Conservation (phyloP, 208 protist species). For the Leishmania mexicana region DNA sequence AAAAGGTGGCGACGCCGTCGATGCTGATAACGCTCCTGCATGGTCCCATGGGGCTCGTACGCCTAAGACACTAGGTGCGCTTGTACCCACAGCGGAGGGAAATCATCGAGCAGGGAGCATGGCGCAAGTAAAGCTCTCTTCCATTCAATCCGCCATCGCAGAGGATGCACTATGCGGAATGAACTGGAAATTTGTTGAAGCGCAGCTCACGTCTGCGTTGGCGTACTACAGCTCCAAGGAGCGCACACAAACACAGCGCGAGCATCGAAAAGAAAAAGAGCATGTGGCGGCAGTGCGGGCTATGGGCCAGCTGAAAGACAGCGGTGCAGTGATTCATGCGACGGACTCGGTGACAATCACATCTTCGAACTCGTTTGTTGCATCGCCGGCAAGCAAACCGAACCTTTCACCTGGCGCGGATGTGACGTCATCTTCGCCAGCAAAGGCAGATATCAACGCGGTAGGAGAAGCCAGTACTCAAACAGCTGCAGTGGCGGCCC, state of each 20-base stretch:
- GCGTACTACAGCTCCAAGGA: slow-evolving; percentile 59
- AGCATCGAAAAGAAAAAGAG: slow-evolving; percentile 45
- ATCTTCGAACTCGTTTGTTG: slow-evolving; percentile 1
- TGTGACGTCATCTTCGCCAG: neutral
- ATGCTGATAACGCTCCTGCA: slow-evolving; percentile 13
- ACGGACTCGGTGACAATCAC: slow-evolving; percentile 46
- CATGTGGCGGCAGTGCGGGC: slow-evolving; percentile 42
- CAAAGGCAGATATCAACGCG: neutral
- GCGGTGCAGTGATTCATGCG: slow-evolving; percentile 51
- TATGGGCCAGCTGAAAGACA: slow-evolving; percentile 56
- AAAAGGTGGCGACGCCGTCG: neutral
- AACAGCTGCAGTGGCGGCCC: neutral
- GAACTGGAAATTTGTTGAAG: slow-evolving; percentile 79
- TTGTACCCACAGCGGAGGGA: slow-evolving; percentile 9
- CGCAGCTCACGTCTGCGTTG: slow-evolving; percentile 48
- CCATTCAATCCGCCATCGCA: slow-evolving; percentile 31
- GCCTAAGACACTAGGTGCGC: slow-evolving; percentile 1
- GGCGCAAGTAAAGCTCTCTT: slow-evolving; percentile 12
- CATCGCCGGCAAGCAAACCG: neutral
- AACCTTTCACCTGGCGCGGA: neutral
- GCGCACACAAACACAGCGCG: slow-evolving; percentile 29
- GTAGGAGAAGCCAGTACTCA: neutral
- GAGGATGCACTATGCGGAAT: slow-evolving; percentile 33
- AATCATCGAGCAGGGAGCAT: neutral
- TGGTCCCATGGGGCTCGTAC: slow-evolving; percentile 77